phyloP scores from a whole-genome alignment of 106 monocot genomes.

The Alisma plantagoaquatica region DNA sequence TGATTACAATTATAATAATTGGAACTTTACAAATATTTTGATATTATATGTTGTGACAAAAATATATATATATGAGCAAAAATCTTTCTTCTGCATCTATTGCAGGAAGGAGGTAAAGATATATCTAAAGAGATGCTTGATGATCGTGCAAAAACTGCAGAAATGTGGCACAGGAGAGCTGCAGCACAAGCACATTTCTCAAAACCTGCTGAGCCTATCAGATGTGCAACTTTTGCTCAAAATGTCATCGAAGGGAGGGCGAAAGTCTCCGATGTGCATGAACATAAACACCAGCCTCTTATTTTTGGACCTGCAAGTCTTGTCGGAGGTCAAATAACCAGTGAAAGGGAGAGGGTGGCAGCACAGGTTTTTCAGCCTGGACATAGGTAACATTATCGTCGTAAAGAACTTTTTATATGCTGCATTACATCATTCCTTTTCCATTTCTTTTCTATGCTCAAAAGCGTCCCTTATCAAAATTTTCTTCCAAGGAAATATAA shows the following conservation, averaged over 20 bases:
- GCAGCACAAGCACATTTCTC: constrained; percentile 32
- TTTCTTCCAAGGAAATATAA: too few species aligned
- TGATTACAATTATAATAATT: too few species aligned
- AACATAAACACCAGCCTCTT: too few species aligned
- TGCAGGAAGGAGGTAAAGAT: constrained; percentile 50
- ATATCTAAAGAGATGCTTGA: constrained; percentile 61
- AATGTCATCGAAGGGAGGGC: constrained; percentile 92
- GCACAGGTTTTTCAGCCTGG: too few species aligned
- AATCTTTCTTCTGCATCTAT: too few species aligned
- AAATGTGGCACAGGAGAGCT: constrained; percentile 59
- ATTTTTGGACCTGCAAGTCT: constrained; percentile 88
- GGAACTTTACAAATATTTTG: too few species aligned
- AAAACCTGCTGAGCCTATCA: constrained; percentile 70
- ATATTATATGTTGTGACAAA: too few species aligned
- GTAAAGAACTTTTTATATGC: too few species aligned
- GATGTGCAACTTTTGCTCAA: constrained; percentile 87
- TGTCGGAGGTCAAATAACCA: constrained; percentile 41
- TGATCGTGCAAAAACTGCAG: constrained; percentile 50
- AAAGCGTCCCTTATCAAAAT: too few species aligned
- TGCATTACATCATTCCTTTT: too few species aligned
- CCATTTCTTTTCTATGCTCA: too few species aligned
- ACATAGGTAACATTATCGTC: constrained; percentile 45
- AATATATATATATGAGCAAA: too few species aligned
- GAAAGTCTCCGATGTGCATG: constrained; percentile 40
- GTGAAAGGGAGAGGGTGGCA: constrained; percentile 67